Evolutionary conservation across 176 grass and related monocot genomes (phyloP).

Genomic region (Saccharum officinarum): DNA sequence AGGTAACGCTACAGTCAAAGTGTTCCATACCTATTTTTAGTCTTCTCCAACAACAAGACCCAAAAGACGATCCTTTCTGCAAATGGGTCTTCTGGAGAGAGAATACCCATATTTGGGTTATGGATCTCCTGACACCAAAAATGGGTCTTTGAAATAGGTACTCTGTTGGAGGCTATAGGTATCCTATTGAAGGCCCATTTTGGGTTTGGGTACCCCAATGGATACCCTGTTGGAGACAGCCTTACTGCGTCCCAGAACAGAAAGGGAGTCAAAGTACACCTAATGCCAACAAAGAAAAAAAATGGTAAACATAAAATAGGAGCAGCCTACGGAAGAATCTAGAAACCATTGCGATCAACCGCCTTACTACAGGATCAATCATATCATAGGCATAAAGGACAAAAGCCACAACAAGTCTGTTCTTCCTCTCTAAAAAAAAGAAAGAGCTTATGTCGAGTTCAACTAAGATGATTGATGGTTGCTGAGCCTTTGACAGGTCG

Average conservation of each 20-base stretch:
- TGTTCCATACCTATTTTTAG: no score
- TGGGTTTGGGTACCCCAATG: no score
- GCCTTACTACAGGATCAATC: neutral
- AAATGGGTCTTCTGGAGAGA: no score
- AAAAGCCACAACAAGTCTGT: neutral
- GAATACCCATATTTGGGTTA: no score
- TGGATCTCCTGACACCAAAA: no score
- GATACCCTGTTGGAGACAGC: no score
- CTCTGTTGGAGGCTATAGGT: no score
- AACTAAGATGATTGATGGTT: neutral
- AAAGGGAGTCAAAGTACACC: constrained; percentile 29
- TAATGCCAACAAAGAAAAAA: constrained; percentile 22
- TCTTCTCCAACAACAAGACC: no score
- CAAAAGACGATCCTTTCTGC: no score
- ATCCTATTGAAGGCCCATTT: no score
- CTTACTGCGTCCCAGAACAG: neutral
- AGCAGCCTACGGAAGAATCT: neutral
- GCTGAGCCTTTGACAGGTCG: neutral
- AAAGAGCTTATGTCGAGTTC: neutral
- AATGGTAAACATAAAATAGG: neutral
- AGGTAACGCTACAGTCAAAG: no score
- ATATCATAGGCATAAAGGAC: neutral
- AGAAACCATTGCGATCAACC: neutral
- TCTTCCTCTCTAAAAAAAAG: neutral
- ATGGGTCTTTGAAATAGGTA: no score